Conservation (phyloP, 345 rosid species). For the Brassica carinata region DNA sequence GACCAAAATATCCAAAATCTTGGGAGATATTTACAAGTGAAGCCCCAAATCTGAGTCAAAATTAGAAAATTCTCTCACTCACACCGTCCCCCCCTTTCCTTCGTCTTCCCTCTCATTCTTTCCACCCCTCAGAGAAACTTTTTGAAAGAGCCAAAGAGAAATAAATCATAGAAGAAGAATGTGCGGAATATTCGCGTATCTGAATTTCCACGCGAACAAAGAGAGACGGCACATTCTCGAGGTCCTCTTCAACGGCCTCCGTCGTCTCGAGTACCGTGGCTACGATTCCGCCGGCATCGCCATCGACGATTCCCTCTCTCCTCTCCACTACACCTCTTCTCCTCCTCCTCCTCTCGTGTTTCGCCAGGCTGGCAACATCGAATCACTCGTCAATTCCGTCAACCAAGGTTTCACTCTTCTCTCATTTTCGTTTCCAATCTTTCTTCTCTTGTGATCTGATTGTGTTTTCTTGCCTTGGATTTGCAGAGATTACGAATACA, state of each 20-base stretch:
- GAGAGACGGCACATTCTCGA: slow-evolving; percentile 83
- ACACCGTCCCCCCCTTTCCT: neutral
- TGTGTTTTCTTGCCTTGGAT: neutral
- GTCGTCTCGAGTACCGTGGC: slow-evolving; percentile 96
- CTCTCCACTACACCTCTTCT: slow-evolving; percentile 18
- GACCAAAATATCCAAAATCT: neutral
- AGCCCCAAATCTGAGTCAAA: neutral
- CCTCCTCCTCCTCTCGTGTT: slow-evolving; percentile 62
- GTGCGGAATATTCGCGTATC: slow-evolving; percentile 96
- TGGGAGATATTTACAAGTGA: neutral
- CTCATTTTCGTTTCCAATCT: neutral
- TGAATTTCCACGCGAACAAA: slow-evolving; percentile 70
- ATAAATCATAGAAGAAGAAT: slow-evolving; percentile 30
- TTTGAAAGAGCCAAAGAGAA: neutral
- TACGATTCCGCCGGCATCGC: slow-evolving; percentile 95
- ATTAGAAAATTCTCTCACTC: neutral
- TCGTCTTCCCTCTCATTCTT: slow-evolving; percentile 37
- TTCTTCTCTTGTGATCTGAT: neutral
- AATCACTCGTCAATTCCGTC: slow-evolving; percentile 91
- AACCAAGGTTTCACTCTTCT: slow-evolving; percentile 59
- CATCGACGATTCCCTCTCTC: slow-evolving; percentile 54
- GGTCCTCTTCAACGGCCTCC: slow-evolving; percentile 88
- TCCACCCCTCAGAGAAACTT: neutral
- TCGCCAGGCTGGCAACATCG: slow-evolving; percentile 93
- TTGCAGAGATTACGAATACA: slow-evolving; percentile 61